Conservation (phyloP, 2,329 filamentous ascomycete genomes). For the Fusarium agapanthi region DNA sequence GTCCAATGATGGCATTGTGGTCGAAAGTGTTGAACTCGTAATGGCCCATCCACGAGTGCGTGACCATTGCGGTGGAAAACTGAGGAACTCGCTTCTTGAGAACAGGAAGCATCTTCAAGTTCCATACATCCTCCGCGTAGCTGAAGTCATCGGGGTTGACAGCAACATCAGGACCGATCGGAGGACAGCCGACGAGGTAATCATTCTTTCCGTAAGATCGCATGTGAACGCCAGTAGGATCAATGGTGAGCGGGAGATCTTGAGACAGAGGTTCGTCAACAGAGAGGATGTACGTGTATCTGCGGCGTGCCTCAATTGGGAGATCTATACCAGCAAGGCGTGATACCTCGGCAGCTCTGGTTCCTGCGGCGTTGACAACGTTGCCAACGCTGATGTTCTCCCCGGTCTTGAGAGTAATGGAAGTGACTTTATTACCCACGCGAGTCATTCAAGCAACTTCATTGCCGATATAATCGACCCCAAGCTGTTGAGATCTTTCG, state of each 20-base stretch:
- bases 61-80: slow-evolving; percentile 1
- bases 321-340: slow-evolving; percentile 1
- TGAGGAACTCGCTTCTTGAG: slow-evolving; percentile 15
- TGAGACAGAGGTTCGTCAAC: slow-evolving; percentile 9
- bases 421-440: neutral
- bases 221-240: slow-evolving; percentile 21
- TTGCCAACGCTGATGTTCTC: neutral
- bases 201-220: slow-evolving; percentile 8
- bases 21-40: slow-evolving; percentile 24
- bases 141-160: slow-evolving; percentile 4
- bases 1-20: slow-evolving; percentile 17
- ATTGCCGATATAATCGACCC: slow-evolving; percentile 13
- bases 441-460: slow-evolving; percentile 3
- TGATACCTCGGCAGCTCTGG: neutral
- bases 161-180: neutral
- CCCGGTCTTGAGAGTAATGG: slow-evolving; percentile 8
- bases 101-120: slow-evolving; percentile 15
- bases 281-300: slow-evolving; percentile 18
- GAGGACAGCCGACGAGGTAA: slow-evolving; percentile 13
- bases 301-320: slow-evolving; percentile 10
- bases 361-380: slow-evolving; percentile 5
- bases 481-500: neutral
- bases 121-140: slow-evolving; percentile 15
- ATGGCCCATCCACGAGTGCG: slow-evolving; percentile 19
- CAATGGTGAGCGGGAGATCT: slow-evolving; percentile 13